Conservation (phyloP, 257 asterid genomes). For the Misopates orontium region DNA sequence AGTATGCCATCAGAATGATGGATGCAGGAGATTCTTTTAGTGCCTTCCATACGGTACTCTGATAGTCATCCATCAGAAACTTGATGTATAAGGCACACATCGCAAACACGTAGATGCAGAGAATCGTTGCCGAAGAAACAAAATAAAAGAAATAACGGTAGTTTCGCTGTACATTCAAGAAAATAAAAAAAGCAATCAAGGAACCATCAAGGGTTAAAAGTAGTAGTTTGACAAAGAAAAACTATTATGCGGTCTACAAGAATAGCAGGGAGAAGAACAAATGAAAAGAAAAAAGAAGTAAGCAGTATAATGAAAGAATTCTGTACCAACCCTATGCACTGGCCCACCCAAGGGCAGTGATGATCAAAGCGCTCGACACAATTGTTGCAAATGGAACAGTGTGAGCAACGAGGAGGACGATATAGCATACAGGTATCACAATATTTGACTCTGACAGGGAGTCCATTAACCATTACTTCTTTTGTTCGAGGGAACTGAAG, state of each 20-base stretch:
- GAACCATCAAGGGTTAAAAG: slow-evolving; percentile 25
- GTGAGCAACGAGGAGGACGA: slow-evolving; percentile 99
- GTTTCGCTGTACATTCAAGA: slow-evolving; percentile 73
- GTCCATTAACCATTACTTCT: slow-evolving; percentile 95
- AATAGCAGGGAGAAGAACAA: slow-evolving; percentile 6
- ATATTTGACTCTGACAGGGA: slow-evolving; percentile 87
- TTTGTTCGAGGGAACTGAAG: slow-evolving; percentile 92
- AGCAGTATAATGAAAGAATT: slow-evolving; percentile 16
- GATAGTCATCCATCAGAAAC: slow-evolving; percentile 77
- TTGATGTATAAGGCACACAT: slow-evolving; percentile 86
- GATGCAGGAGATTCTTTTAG: slow-evolving; percentile 97
- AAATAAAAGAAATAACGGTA: slow-evolving; percentile 93
- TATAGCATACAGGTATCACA: slow-evolving; percentile 99
- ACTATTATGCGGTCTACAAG: not conserved
- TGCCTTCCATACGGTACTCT: slow-evolving; percentile 89
- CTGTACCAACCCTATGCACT: slow-evolving; percentile 90
- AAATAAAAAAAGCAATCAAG: slow-evolving; percentile 25
- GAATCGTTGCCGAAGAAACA: slow-evolving; percentile 86
- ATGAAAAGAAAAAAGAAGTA: not conserved
- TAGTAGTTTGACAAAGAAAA: slow-evolving; percentile 21
- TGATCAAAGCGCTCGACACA: slow-evolving; percentile 98
- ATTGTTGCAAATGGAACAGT: slow-evolving; percentile 95
- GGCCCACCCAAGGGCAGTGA: slow-evolving; percentile 99
- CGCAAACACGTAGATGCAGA: slow-evolving; percentile 87
- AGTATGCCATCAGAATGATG: slow-evolving; percentile 72